Evolutionary conservation across 768 basidiomycete species (phyloP), one percentile per base, ranked within the genome.

Genomic region (Pleurotus salmoneostramineus): DNA sequence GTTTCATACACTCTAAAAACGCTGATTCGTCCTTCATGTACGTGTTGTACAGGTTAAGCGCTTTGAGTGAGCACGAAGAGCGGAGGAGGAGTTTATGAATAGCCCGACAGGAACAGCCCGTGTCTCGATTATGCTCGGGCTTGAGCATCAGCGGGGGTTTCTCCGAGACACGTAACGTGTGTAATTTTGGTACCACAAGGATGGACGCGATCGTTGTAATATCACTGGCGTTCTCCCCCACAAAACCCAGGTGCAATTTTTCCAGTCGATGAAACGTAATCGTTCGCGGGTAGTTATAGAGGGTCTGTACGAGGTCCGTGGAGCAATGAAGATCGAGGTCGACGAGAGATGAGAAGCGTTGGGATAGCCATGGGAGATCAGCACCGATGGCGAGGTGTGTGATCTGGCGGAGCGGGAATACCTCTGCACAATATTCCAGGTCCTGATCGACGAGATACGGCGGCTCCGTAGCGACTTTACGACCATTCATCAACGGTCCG

Each of bases 21-120:
- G 48, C 48, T 11, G 48, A 6, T 49, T 49, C 48, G 27, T 49
- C 48, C 48, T 49, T 49, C 48, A 49, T 32, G 15, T 49, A 49
- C 5, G 27, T 32, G 15, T 49, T 49, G 27, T 49, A 49, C 5
- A 49, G 48, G 17, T 49, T 31, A 6, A 49, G 48, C 7, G 31
- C 5, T 17, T 34, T 49, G 10, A 49, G 8, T 15, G 48, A 31
- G 48, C 48, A 49, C 5, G 48, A 49, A 8, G 48, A 49, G 6
- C 48, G 48, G 10, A 49, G 27, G 17, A 49, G 15, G 10, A 49
- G 48, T 2, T 49, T 34, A 17, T 32, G 31, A 34, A 49, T 49
- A 15, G 48, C 48, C 27, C 48, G 48, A 15, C 48, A 49, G 8
- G 48, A 49, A 31, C 48, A 49, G 8, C 48, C 48, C 27, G 27